A percentile compares a stretch with the other conserved stretches of the same genome.
Evolutionary conservation across 176 grass and related monocot genomes (phyloP).

Genomic region (Ananas comosus): DNA sequence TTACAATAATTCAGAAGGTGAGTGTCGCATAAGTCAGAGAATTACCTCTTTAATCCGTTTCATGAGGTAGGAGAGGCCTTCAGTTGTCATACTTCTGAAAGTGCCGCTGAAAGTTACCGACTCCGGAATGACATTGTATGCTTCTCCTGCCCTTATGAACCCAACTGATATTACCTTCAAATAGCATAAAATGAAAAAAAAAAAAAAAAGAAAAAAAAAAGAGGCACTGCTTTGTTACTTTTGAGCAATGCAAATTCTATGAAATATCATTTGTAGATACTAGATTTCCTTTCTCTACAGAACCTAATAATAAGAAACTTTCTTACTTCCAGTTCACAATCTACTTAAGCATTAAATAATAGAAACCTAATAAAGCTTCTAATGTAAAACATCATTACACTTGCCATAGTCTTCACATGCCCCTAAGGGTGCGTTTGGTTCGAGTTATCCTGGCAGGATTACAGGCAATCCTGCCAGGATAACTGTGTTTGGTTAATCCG

Average conservation of each 20-base stretch:
- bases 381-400: no score
- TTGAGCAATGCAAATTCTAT: constrained; percentile 1
- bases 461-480: no score
- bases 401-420: no score
- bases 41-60: constrained; percentile 52
- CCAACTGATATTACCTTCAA: constrained; percentile 55
- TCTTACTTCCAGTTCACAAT: not conserved
- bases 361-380: not conserved
- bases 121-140: constrained; percentile 59
- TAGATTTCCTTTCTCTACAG: not conserved
- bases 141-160: constrained; percentile 47
- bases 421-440: no score
- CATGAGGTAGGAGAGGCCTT: constrained; percentile 39
- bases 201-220: not conserved
- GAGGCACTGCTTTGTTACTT: not conserved
- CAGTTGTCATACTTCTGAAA: constrained; percentile 45
- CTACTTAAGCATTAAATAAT: not conserved
- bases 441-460: no score
- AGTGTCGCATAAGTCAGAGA: not conserved
- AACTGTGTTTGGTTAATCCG: no score
- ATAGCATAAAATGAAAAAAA: not conserved
- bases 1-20: not conserved
- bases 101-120: constrained; percentile 53
- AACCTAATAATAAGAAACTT: not conserved
- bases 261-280: not conserved